Percentiles rank a stretch among this genome's conserved stretches.
phyloP scores from a whole-genome alignment of 768 basidiomycete species.

The Xerocomellus chrysenteron region DNA sequence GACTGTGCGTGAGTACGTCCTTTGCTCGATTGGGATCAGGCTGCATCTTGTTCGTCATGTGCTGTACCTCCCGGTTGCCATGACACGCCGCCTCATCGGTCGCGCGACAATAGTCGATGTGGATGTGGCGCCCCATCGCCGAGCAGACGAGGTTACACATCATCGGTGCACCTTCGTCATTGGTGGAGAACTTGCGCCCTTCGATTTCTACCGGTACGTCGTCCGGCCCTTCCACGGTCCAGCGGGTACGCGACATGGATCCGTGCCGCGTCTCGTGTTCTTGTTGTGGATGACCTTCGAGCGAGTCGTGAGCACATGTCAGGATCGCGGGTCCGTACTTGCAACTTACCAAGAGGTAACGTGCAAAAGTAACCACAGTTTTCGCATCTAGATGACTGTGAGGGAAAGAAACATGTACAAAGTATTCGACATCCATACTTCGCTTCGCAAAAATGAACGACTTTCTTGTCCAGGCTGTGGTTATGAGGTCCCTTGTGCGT shows the following conservation, averaged over 20 bases:
- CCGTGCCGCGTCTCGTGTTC: slow-evolving; percentile 66
- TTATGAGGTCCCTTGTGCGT: slow-evolving; percentile 48
- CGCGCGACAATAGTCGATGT: slow-evolving; percentile 57
- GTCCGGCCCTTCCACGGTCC: slow-evolving; percentile 55
- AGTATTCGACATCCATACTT: slow-evolving; percentile 30
- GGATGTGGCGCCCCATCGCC: slow-evolving; percentile 54
- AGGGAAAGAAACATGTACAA: neutral
- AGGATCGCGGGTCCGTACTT: accelerated
- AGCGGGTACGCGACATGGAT: slow-evolving; percentile 57
- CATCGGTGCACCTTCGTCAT: slow-evolving; percentile 62
- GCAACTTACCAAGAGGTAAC: slow-evolving; percentile 48
- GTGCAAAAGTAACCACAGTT: slow-evolving; percentile 61
- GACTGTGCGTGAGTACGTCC: slow-evolving; percentile 51
- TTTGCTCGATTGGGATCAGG: slow-evolving; percentile 50
- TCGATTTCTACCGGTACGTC: slow-evolving; percentile 50
- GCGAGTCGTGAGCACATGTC: neutral
- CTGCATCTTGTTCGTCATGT: slow-evolving; percentile 41
- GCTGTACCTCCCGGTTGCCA: slow-evolving; percentile 43
- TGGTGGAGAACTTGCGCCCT: slow-evolving; percentile 52
- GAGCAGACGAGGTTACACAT: slow-evolving; percentile 59
- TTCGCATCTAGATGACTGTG: slow-evolving; percentile 39
- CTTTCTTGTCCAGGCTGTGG: slow-evolving; percentile 44
- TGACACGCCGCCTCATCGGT: slow-evolving; percentile 31
- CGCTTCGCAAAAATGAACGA: slow-evolving; percentile 55
- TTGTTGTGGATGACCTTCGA: slow-evolving; percentile 53